Evolutionary conservation across 2,329 filamentous ascomycete species (phyloP).

Genomic region (Didymellaceae sp.): DNA sequence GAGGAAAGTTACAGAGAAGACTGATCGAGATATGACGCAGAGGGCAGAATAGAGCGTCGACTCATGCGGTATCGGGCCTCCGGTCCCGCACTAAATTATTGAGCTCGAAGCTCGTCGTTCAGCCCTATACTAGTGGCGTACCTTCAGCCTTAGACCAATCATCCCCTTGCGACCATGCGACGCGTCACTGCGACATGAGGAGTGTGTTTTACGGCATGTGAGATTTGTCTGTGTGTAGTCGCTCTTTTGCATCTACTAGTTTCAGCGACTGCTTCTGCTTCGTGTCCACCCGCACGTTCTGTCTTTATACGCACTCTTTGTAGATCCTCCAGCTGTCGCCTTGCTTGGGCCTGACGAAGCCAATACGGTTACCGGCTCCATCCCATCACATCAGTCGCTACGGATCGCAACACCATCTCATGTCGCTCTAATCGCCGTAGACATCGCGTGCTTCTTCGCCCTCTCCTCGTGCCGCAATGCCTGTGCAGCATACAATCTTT

Average conservation of each 20-base stretch:
- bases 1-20: slow-evolving; percentile 9
- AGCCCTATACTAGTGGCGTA: slow-evolving; percentile 30
- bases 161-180: slow-evolving; percentile 21
- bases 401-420: slow-evolving; percentile 2
- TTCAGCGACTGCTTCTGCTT: neutral
- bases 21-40: slow-evolving; percentile 28
- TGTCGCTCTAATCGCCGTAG: slow-evolving; percentile 11
- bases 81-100: slow-evolving; percentile 26
- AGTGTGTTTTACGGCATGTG: neutral
- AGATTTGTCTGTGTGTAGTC: slow-evolving; percentile 2
- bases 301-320: neutral
- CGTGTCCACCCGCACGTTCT: neutral
- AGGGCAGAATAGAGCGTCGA: slow-evolving; percentile 27
- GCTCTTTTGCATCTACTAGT: slow-evolving; percentile 8
- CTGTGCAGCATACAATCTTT: slow-evolving; percentile 41
- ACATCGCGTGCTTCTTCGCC: neutral
- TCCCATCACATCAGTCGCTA: neutral
- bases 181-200: slow-evolving; percentile 20
- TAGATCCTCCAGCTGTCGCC: slow-evolving; percentile 1
- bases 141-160: neutral
- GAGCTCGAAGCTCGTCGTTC: slow-evolving; percentile 16
- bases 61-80: slow-evolving; percentile 42
- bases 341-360: slow-evolving; percentile 1
- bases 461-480: slow-evolving; percentile 32
- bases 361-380: slow-evolving; percentile 20